Conservation (phyloP, 345 rosid genomes). For the Triadica sebifera region DNA sequence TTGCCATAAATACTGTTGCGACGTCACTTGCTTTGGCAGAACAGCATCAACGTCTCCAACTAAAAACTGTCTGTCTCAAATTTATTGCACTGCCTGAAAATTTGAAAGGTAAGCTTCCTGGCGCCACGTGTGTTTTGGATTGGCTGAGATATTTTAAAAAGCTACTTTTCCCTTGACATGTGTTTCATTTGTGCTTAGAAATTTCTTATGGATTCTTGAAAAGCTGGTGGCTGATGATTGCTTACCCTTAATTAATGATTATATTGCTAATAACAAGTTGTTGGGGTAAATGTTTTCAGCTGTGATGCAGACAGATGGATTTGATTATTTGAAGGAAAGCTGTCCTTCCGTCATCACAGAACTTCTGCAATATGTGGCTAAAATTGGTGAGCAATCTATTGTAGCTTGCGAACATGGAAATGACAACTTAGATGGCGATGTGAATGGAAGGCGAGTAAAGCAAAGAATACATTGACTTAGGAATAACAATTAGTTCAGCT, state of each 20-base stretch:
- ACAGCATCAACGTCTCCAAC: constrained; percentile 35
- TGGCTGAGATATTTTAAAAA: not conserved
- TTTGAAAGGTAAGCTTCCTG: constrained; percentile 24
- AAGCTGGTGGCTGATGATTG: not conserved
- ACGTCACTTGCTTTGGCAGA: constrained; percentile 39
- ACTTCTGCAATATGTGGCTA: constrained; percentile 42
- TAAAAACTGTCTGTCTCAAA: constrained; percentile 34
- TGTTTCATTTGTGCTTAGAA: not conserved
- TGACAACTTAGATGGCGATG: constrained; percentile 52
- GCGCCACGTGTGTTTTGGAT: not conserved
- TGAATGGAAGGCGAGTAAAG: constrained; percentile 68
- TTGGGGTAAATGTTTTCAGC: constrained; percentile 15
- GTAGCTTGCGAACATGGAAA: constrained; percentile 42
- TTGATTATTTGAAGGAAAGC: constrained; percentile 30
- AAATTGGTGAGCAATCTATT: constrained; percentile 52
- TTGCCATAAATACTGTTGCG: constrained; percentile 30
- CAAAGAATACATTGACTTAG: constrained; percentile 55
- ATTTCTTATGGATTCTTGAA: not conserved
- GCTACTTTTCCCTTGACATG: not conserved
- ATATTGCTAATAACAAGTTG: not conserved
- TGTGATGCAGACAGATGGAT: constrained; percentile 30
- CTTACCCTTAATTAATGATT: not conserved
- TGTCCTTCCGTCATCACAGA: constrained; percentile 33
- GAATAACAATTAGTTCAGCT: constrained; percentile 4
- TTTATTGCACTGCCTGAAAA: constrained; percentile 35